Conservation (phyloP, 2,329 filamentous ascomycete species). For the Mycosphaerella sp. region DNA sequence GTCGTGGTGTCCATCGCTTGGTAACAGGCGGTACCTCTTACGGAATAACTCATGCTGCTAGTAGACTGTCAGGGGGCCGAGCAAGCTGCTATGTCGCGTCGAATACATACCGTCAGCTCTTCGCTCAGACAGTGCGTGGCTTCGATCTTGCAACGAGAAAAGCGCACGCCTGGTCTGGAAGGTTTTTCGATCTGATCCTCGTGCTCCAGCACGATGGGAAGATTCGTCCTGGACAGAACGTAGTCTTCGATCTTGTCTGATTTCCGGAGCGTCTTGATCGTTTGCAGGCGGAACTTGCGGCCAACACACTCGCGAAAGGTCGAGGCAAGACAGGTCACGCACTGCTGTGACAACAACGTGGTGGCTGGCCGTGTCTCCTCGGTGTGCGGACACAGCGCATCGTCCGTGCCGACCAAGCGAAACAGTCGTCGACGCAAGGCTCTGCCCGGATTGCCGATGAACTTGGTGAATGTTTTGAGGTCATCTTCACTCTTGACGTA, state of each 20-base stretch:
- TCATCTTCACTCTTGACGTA: background rate
- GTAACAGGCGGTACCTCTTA: slow-evolving; percentile 1
- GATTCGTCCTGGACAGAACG: background rate
- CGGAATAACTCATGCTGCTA: slow-evolving; percentile 2
- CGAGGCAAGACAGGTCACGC: background rate
- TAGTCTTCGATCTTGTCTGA: background rate
- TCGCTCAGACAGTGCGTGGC: background rate
- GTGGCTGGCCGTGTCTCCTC: too few relatives aligned
- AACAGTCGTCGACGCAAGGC: too few relatives aligned
- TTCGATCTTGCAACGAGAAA: slow-evolving; percentile 5
- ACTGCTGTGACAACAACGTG: background rate
- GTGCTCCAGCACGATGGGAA: slow-evolving; percentile 2
- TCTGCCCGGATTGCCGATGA: too few relatives aligned
- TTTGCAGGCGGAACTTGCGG: background rate
- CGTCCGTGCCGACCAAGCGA: too few relatives aligned
- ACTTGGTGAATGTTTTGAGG: too few relatives aligned
- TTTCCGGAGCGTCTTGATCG: background rate
- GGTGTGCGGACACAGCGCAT: too few relatives aligned
- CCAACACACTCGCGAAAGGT: background rate
- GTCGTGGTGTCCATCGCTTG: background rate
- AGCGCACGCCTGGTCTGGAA: background rate
- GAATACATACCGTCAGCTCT: background rate
- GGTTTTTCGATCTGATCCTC: background rate
- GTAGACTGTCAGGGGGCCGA: background rate
- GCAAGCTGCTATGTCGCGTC: too few relatives aligned